A percentile compares a stretch with the other conserved stretches of the same genome.
These are phyloP conservation scores for Boletus rufocinnamomeus DNA, from an alignment of 768 basidiomycete species.

Conservation along the genomic window DNA sequence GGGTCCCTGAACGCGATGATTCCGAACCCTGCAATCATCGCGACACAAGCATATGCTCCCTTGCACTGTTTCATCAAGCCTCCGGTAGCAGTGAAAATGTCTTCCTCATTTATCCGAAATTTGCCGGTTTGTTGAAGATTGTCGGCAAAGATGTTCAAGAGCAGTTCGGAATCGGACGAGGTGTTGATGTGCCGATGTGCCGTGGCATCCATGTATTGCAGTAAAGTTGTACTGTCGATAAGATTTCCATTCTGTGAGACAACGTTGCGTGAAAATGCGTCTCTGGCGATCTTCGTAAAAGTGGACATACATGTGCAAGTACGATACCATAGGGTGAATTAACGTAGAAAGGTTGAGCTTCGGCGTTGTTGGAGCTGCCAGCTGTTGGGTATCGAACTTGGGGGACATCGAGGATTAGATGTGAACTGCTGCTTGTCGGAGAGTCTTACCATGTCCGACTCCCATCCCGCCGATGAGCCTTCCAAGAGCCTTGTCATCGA, in stretches of 20 bases:
- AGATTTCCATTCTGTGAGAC: conserved; percentile 88
- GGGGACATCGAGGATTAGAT: conserved; percentile 14
- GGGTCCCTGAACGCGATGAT: conserved; percentile 98
- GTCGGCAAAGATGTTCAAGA: conserved; percentile 97
- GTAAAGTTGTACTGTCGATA: conserved; percentile 85
- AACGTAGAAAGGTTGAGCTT: conserved; percentile 99
- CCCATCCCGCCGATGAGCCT: conserved; percentile 93
- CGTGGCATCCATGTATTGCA: conserved; percentile 92
- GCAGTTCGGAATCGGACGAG: conserved; percentile 94
- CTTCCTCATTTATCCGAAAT: conserved; percentile 98
- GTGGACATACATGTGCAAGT: conserved; percentile 82
- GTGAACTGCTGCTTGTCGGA: neutral
- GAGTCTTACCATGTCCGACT: conserved; percentile 83
- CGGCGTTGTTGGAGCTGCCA: conserved; percentile 93
- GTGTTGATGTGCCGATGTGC: conserved; percentile 99
- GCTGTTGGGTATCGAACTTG: conserved; percentile 98
- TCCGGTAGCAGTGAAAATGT: conserved; percentile 93
- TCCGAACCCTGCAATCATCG: conserved; percentile 99
- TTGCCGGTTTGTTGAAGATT: conserved; percentile 98
- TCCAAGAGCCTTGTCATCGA: conserved; percentile 76
- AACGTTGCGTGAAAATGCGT: conserved; percentile 4
- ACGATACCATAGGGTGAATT: conserved; percentile 99
- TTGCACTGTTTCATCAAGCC: conserved; percentile 86
- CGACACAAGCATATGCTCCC: conserved; percentile 96
- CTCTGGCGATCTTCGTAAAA: neutral